These are phyloP conservation scores for Pichia exigua DNA, from an alignment of 805 yeast species.

Conservation along the genomic window DNA sequence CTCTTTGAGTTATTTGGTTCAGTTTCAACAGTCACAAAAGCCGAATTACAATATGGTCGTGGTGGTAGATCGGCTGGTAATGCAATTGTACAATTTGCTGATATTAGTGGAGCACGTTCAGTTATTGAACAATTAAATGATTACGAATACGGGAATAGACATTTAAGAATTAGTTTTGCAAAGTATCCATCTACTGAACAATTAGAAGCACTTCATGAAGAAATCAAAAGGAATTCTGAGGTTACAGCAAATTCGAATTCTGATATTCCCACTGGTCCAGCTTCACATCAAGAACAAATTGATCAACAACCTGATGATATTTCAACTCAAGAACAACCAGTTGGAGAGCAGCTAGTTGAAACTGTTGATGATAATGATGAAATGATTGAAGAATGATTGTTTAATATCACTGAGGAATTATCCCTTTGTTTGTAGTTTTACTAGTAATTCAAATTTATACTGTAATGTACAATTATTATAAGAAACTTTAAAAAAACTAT, in stretches of 20 bases:
- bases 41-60: slow-evolving; percentile 61
- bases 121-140: slow-evolving; percentile 71
- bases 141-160: slow-evolving; percentile 80
- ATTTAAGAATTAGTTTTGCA: slow-evolving; percentile 63
- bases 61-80: slow-evolving; percentile 68
- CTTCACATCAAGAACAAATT: not conserved
- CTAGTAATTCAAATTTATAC: not conserved
- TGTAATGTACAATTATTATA: not conserved
- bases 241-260: not conserved
- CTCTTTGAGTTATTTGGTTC: slow-evolving; percentile 79
- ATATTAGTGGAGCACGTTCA: slow-evolving; percentile 56
- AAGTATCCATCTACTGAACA: slow-evolving; percentile 17
- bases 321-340: not conserved
- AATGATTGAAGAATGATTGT: slow-evolving; percentile 19
- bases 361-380: slow-evolving; percentile 16
- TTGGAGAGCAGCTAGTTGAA: not conserved
- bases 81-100: slow-evolving; percentile 77
- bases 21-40: slow-evolving; percentile 64
- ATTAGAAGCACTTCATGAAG: slow-evolving; percentile 7
- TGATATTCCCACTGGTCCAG: not conserved
- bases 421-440: not conserved
- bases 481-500: not conserved
- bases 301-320: not conserved
- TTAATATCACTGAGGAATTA: not conserved
- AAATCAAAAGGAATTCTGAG: slow-evolving; percentile 14